Evolutionary conservation across 495 filamentous ascomycete species (phyloP), one percentile per base, ranked within the genome.

Genomic region (Xanthoparmelia taractica): DNA sequence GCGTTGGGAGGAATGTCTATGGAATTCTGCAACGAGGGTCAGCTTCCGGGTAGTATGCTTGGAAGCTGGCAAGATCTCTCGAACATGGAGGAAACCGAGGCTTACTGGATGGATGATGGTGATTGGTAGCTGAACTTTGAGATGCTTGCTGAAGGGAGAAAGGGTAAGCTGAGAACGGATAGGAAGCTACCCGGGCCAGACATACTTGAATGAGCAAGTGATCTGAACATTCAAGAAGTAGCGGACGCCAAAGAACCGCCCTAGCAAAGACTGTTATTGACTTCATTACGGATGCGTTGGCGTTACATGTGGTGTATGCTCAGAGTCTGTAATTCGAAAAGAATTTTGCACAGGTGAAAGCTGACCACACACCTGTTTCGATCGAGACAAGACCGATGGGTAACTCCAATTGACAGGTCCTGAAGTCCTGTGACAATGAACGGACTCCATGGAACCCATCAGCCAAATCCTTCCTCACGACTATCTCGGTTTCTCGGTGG

Each of bases 1-100:
- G 79, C 78, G 61, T 84, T 84, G 7, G 82, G 80, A 33, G 82
- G 76, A n/a, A 84, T 80, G 57, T 84, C 82, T 59, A 84, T 77
- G 33, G 82, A 82, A 68, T 83, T 84, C 77, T 79, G 43, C 15
- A 54, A 23, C 17, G 29, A n/a, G 12, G 63, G 63, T 68, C 31
- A 72, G 70, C 62, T 40, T 20, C 34, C 11, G 25, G 57, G 41
- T 65, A 29, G 27, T 6, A 33, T 33, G 15, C 27, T 54, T 41
- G 31, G 29, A 58, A 57, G 45, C 45, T 36, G 41, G 34, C 8
- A 8, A 25, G 12, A 4, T 54, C 31, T 29, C 8, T 4, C 34
- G 20, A 52, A 34, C 15, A 11, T 33, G 50, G 48, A 57, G 57
- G 57, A 50, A 12, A 33, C 4, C 33, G 17, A 25, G 37, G 25